phyloP scores from a whole-genome alignment of 768 basidiomycete species.

The Leccinum pellstonianum region DNA sequence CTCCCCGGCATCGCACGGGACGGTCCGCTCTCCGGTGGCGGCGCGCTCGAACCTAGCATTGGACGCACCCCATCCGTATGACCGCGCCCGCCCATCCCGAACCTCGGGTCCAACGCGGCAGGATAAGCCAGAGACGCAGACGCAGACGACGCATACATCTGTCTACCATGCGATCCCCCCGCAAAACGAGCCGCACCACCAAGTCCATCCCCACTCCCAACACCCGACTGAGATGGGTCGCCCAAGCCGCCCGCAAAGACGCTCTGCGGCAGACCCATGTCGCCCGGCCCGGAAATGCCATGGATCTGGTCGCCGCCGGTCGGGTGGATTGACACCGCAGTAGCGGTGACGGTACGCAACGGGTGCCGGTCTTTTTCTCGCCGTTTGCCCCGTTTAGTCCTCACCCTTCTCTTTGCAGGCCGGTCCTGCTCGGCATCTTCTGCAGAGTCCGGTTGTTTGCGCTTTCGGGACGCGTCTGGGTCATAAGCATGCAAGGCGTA shows the following conservation, averaged over 20 bases:
- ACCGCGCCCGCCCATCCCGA: not conserved
- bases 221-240: conserved; percentile 19
- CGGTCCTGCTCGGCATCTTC: conserved; percentile 18
- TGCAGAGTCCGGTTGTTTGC: conserved; percentile 33
- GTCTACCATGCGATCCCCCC: conserved; percentile 1
- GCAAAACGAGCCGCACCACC: conserved; percentile 17
- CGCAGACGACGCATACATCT: conserved; percentile 9
- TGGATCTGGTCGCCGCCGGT: conserved; percentile 18
- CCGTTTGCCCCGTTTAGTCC: conserved; percentile 31
- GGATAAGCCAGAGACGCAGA: conserved; percentile 15
- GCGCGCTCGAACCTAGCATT: not conserved
- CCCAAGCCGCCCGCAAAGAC: conserved; percentile 10
- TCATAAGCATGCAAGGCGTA: conserved; percentile 31
- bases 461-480: conserved; percentile 34
- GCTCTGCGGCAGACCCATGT: conserved; percentile 20
- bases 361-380: not conserved
- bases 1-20: conserved; percentile 1
- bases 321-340: not conserved
- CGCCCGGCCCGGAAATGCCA: conserved; percentile 16
- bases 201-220: conserved; percentile 20
- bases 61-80: not conserved
- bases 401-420: conserved; percentile 23
- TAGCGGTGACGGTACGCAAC: not conserved
- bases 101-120: conserved; percentile 13
- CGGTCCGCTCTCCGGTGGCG: conserved; percentile 1